Conservation (phyloP, 352 stramenopile genomes). For the Detonula confervacea region DNA sequence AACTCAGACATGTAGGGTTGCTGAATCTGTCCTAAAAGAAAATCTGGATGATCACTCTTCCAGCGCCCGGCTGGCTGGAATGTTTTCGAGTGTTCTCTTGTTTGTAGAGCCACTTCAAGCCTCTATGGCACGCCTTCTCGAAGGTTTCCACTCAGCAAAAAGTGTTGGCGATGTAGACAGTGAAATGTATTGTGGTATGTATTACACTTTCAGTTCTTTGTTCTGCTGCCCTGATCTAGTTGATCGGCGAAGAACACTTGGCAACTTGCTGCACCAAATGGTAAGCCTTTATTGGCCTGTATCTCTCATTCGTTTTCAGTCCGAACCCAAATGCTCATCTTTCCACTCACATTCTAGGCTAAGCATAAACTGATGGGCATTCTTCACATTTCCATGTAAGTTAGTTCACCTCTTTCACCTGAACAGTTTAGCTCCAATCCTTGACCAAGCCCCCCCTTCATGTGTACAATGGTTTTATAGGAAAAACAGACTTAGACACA, state of each 20-base stretch:
- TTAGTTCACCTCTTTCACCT: too few relatives aligned
- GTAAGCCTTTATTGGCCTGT: not conserved
- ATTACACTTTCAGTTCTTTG: not conserved
- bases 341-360: not conserved
- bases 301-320: not conserved
- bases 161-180: slow-evolving; percentile 19
- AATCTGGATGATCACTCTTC: slow-evolving; percentile 3
- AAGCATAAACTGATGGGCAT: not conserved
- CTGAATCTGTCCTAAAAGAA: slow-evolving; percentile 10
- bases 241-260: not conserved
- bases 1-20: not conserved
- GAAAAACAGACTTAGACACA: not conserved
- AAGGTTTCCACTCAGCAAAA: slow-evolving; percentile 10
- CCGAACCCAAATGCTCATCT: not conserved
- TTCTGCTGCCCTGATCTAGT: slow-evolving; percentile 4
- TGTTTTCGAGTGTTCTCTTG: not conserved
- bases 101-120: slow-evolving; percentile 16
- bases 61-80: not conserved
- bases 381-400: not conserved
- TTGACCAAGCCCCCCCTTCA: not conserved
- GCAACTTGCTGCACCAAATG: slow-evolving; percentile 5
- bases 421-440: too few relatives aligned
- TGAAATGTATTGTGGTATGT: not conserved
- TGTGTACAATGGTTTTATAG: slow-evolving; percentile 9
- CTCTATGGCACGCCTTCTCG: not conserved